Conservation (phyloP, 768 basidiomycete species). For the Mycena polygramma region DNA sequence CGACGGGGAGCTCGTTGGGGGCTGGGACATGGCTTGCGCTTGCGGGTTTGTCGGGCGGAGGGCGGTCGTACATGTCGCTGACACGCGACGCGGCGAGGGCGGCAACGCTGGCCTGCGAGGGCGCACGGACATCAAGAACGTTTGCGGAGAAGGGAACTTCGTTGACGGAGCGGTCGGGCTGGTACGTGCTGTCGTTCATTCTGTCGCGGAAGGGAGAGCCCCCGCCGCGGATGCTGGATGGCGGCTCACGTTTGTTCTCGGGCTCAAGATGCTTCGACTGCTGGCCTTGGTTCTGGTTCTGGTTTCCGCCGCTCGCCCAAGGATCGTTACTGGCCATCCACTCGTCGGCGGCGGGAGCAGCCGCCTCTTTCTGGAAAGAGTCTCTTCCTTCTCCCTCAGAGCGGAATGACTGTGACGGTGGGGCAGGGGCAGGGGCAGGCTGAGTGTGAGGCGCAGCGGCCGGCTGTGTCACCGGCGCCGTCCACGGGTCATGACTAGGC, state of each 20-base stretch:
- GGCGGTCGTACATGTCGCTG: conserved; percentile 18
- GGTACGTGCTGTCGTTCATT: conserved; percentile 25
- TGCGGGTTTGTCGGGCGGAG: neutral
- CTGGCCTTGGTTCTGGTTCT: neutral
- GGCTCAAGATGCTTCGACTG: conserved; percentile 27
- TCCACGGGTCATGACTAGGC: conserved; percentile 31
- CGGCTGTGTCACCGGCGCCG: neutral
- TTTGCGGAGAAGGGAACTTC: conserved; percentile 25
- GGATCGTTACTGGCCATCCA: conserved; percentile 33
- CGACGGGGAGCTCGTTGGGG: conserved; percentile 19
- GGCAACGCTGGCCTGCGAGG: conserved; percentile 32
- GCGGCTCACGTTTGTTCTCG: conserved; percentile 25
- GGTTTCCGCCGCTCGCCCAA: conserved; percentile 18
- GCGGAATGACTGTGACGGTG: conserved; percentile 11
- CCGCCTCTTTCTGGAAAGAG: conserved; percentile 3
- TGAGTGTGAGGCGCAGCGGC: neutral
- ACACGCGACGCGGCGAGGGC: conserved; percentile 35
- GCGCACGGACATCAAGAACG: conserved; percentile 33
- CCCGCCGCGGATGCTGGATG: conserved; percentile 15
- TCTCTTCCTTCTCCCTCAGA: neutral
- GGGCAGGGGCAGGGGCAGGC: neutral
- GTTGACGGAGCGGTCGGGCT: conserved; percentile 27
- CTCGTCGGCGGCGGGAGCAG: conserved; percentile 9
- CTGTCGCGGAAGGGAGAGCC: conserved; percentile 35
- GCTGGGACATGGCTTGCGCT: neutral